Base-by-base conservation (phyloP, 768 basidiomycete species). In the Cubamyces lactineus region DNA sequence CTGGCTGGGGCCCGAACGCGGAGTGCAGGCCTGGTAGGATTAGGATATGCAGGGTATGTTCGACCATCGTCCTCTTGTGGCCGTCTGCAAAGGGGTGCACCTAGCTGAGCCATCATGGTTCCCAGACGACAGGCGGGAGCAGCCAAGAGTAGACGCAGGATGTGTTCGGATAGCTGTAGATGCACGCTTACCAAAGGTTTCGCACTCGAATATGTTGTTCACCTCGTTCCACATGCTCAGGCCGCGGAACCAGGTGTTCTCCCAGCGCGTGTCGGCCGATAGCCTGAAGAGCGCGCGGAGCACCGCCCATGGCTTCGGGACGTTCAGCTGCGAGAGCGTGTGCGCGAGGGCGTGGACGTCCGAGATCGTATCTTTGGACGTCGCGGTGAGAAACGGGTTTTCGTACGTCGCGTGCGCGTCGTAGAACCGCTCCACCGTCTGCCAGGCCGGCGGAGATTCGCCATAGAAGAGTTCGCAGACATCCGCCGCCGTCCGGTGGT, bases 391-490 rank as follows among this genome's bases (percentile, higher is more conserved):
- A 64, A 89, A 72, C 3, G 91, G 91, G 68, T 92, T 92, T 76
- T 92, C 89, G 69, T 92, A 92, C 68, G 87, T 81, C 63, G 91
- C 91, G 70, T 82, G 85, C 19, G 85, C 66, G 72, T 92, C 91
- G 67, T 92, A 92, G 66, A 87, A 84, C 53, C 82, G 79, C 65
- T 84, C 83, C 0, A 88, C 74, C 5, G 79, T 75, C 48, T 82
- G 84, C 53, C 81, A 76, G 39, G 86, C 79, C 2, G 82, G 75
- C 42, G 72, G 58, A 16, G 69, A 52, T 13, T 87, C 82, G 17
- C 87, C 86, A 59, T 90, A 89, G 53, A 90, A 87, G 42, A 83
- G 81, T 61, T 86, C 82, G 68, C 89, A 88, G 28, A 91, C 84
- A 62, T 92, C 87, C 9, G 88, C 73, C 16, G 88, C 84, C 1